Base-by-base conservation (phyloP, 768 basidiomycete genomes). In the Pleurotus tuoliensis region DNA sequence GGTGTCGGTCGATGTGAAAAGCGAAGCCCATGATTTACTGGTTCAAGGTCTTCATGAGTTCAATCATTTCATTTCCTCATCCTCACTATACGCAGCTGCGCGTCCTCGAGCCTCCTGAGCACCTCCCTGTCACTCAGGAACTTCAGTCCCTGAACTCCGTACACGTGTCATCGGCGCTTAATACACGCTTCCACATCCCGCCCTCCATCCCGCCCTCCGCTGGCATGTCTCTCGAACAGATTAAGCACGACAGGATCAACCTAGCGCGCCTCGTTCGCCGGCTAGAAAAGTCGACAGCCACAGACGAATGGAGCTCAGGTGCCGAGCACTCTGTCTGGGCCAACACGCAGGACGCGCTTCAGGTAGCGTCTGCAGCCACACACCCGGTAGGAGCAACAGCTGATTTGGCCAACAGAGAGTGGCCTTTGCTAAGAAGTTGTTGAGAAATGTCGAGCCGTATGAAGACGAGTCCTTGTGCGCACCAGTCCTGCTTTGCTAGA, bases 201-300 rank as follows among this genome's bases (percentile, higher is more conserved):
- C 30, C 30, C 30, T 34, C 30, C 30, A 34, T 34, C 30, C 30
- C 30, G 30, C 11, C 30, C 30, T 34, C 9, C 11, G 30, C 30
- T 34, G 30, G 30, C 30, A 34, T 34, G 30, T 47, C 49, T 12
- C 27, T 30, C 13, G 59, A 56, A 34, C 60, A 61, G 25, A 16
- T 47, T 13, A 24, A 49, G 9, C 88, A 88, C 57, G 86, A 91
- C 71, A 79, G 81, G 61, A 81, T 91, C 11, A 91, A 91, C 68
- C 73, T 91, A 7, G 69, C 71, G 8, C 77, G 86, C 48, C 76
- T 91, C 5, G 68, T 90, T 4, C 75, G 78, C 44, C 68, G 83
- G 55, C 76, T 92, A 0, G 86, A 90, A 56, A 82, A 79, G 62
- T 74, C 78, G 8, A 68, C 81, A 0, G 69, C 60, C 56, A 74